Evolutionary conservation across 192 early-diverging fungal genomes (phyloP).

Genomic region (Entomortierella beljakovae): DNA sequence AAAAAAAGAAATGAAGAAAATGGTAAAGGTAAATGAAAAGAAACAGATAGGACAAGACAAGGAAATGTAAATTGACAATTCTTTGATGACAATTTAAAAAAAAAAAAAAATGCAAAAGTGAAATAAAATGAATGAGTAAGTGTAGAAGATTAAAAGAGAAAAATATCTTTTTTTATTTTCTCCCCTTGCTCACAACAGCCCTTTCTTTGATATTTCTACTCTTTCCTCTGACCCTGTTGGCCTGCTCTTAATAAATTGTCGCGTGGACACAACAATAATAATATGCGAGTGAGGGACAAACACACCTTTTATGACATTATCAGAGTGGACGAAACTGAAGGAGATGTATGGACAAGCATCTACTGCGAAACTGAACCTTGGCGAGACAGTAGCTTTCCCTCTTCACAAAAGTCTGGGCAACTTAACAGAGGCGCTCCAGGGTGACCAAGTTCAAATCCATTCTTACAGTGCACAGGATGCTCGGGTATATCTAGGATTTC

Average conservation of each 20-base stretch:
- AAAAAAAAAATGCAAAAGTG: neutral
- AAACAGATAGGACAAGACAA: neutral
- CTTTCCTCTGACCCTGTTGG: no score
- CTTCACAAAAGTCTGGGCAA: neutral
- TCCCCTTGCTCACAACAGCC: no score
- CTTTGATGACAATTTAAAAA: neutral
- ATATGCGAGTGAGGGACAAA: no score
- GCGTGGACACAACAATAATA: no score
- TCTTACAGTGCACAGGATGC: neutral
- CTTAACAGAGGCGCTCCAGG: neutral
- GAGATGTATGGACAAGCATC: constrained; percentile 12
- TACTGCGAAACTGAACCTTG: constrained; percentile 34
- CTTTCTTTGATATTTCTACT: no score
- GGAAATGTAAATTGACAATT: neutral
- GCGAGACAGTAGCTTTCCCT: constrained; percentile 35
- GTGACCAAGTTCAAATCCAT: constrained; percentile 6
- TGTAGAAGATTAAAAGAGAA: no score
- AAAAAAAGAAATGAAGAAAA: neutral
- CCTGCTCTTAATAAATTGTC: no score
- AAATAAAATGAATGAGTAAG: neutral
- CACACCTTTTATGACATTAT: no score
- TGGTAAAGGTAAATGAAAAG: neutral
- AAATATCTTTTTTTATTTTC: no score
- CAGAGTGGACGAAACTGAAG: constrained; percentile 12
- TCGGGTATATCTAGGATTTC: constrained; percentile 2